Evolutionary conservation across 2,329 filamentous ascomycete species (phyloP).

Genomic region (Parastagonospora nodorum): DNA sequence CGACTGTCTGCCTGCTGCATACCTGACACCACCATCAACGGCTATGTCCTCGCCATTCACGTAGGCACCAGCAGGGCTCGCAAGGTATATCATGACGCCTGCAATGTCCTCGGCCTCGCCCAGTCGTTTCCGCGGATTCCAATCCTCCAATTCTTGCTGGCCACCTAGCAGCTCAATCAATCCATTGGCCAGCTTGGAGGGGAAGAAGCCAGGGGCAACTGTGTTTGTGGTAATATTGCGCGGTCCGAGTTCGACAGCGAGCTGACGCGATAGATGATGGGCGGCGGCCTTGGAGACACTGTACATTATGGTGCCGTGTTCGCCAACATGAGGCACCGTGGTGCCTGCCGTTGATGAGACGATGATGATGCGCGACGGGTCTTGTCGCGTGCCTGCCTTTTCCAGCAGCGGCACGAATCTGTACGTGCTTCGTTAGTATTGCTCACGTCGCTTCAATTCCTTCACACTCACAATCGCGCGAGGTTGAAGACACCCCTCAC

Average conservation of each 20-base stretch:
- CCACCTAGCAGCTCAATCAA: slow-evolving; percentile 46
- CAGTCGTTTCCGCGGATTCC: slow-evolving; percentile 38
- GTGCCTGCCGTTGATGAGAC: slow-evolving; percentile 44
- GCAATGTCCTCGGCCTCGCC: slow-evolving; percentile 46
- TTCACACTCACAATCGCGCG: slow-evolving; percentile 36
- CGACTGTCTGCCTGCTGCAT: slow-evolving; percentile 30
- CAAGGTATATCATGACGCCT: slow-evolving; percentile 44
- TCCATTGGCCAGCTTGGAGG: slow-evolving; percentile 44
- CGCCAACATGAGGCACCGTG: slow-evolving; percentile 44
- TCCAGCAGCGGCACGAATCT: slow-evolving; percentile 46
- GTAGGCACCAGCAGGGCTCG: slow-evolving; percentile 34
- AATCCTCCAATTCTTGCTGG: slow-evolving; percentile 47
- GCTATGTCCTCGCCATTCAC: slow-evolving; percentile 42
- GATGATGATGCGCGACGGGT: slow-evolving; percentile 47
- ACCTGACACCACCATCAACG: slow-evolving; percentile 39
- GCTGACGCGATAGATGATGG: slow-evolving; percentile 45
- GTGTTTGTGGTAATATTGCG: slow-evolving; percentile 48
- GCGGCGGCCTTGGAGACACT: slow-evolving; percentile 48
- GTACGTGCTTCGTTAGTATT: background rate
- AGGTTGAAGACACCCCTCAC: slow-evolving; percentile 48
- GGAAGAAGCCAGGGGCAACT: slow-evolving; percentile 48
- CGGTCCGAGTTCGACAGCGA: slow-evolving; percentile 48
- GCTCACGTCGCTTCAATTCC: background rate
- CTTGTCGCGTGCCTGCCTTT: slow-evolving; percentile 32
- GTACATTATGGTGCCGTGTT: slow-evolving; percentile 48